Evolutionary conservation across 257 asterid species (phyloP), one percentile per base, ranked within the genome.

Genomic region (Solanum medicagineum): DNA sequence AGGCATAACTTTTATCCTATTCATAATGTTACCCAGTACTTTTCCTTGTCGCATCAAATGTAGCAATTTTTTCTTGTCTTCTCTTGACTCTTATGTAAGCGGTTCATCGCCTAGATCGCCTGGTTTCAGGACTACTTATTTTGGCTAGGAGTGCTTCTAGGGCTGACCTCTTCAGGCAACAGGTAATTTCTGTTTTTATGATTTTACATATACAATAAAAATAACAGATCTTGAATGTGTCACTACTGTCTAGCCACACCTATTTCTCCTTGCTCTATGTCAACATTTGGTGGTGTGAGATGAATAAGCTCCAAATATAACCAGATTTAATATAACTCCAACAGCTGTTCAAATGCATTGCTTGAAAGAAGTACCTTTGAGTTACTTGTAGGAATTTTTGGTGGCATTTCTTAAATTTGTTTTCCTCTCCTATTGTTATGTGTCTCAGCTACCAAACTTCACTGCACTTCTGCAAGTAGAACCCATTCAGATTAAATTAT

Each of bases 91-190:
- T 40, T 56, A 57, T 83, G 40, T 88, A 86, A 97, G 99, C 99
- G 47, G 88, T 97, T 87, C 99, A 97, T 91, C 93, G 98, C 83
- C 87, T 97, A 80, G 99, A 97, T 89, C 99, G 98, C 81, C 91
- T 97, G 89, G 99, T 97, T 80, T 97, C 99, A 14, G 99, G 99
- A 80, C 98, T 97, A 88, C 99, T 97, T 84, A 97, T 97, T 85
- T 85, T 97, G 85, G 99, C 98, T 55, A 94, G 98, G 90, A 95
- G 86, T 86, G 94, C 98, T 85, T 88, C 93, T 77, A 93, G 90
- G 90, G 99, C 99, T 86, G 98, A 97, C 88, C 85, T 83, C 49
- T 97, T 97, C 90, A 89, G 99, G 90, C 98, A 97, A 87, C 97
- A 97, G 94, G 99, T 93, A 56, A 60, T 66, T 49, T 74, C 63